Conservation (phyloP, 352 stramenopile species). For the Phytophthora pistaciae region DNA sequence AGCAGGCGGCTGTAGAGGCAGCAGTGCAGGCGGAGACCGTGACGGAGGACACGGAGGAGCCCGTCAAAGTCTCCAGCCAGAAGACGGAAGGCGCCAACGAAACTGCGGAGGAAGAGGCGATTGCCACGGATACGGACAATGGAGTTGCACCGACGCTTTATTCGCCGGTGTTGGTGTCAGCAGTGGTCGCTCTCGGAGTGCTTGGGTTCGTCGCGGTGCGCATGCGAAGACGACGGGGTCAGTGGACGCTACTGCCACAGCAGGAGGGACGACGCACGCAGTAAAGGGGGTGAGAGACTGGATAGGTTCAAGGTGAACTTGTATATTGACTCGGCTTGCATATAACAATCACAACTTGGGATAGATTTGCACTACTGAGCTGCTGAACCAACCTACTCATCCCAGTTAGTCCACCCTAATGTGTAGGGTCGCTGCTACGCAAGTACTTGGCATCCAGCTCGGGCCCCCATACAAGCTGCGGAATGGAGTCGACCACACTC, state of each 20-base stretch:
- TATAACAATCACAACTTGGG: too few species aligned
- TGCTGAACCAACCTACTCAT: too few species aligned
- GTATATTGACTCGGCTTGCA: constrained; percentile 10
- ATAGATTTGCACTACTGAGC: too few species aligned
- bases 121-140: not conserved
- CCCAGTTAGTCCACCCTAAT: too few species aligned
- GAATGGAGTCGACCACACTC: not conserved
- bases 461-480: not conserved
- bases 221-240: constrained; percentile 21
- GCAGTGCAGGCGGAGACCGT: not conserved
- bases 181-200: constrained; percentile 9
- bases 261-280: constrained; percentile 23
- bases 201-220: constrained; percentile 21
- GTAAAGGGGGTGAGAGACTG: constrained; percentile 1
- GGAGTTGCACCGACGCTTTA: not conserved
- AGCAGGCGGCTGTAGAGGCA: not conserved
- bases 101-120: constrained; percentile 9
- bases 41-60: constrained; percentile 28
- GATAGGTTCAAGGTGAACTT: not conserved
- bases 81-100: constrained; percentile 31
- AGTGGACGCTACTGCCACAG: constrained; percentile 28
- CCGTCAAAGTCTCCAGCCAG: constrained; percentile 19
- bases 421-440: not conserved
- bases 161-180: constrained; percentile 26
- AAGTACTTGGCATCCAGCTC: not conserved